A percentile compares a stretch with the other conserved stretches of the same genome.
Evolutionary conservation across 352 stramenopile genomes (phyloP).

Genomic region (Phytopythium vexans): DNA sequence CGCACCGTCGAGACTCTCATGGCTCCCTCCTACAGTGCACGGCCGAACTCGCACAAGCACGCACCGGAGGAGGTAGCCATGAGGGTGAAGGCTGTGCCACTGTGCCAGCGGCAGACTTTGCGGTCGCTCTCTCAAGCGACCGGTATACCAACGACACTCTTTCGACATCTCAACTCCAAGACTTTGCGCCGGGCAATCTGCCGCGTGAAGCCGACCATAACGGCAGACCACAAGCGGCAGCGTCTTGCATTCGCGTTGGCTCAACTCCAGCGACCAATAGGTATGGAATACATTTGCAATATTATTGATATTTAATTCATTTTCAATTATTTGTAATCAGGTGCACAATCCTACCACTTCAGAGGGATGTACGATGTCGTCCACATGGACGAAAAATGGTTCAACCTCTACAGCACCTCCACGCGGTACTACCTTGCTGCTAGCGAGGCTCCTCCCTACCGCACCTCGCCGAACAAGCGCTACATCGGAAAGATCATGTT

Average conservation of each 20-base stretch:
- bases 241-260: slow-evolving; percentile 3
- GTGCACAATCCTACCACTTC: slow-evolving; percentile 2
- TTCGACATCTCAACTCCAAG: too few species aligned
- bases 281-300: too few species aligned
- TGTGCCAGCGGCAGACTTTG: too few species aligned
- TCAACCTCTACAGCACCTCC: slow-evolving; percentile 10
- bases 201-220: neutral
- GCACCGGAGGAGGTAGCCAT: too few species aligned
- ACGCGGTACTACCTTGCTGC: slow-evolving; percentile 5
- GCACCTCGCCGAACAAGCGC: slow-evolving; percentile 5
- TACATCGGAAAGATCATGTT: slow-evolving; percentile 15
- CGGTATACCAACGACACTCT: too few species aligned
- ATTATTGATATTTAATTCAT: slow-evolving; percentile 5
- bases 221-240: slow-evolving; percentile 1
- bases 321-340: slow-evolving; percentile 9
- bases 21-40: too few species aligned
- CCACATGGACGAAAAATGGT: slow-evolving; percentile 18
- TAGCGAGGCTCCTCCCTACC: slow-evolving; percentile 8
- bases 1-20: too few species aligned
- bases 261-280: slow-evolving; percentile 5
- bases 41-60: too few species aligned
- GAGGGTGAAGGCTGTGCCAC: too few species aligned
- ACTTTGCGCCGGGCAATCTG: too few species aligned
- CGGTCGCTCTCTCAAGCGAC: too few species aligned
- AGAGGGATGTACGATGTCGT: slow-evolving; percentile 9